A percentile compares a stretch with the other conserved stretches of the same genome.
Evolutionary conservation across 73 alveolate species (phyloP).

Genomic region (Tetrahymena borealis): DNA sequence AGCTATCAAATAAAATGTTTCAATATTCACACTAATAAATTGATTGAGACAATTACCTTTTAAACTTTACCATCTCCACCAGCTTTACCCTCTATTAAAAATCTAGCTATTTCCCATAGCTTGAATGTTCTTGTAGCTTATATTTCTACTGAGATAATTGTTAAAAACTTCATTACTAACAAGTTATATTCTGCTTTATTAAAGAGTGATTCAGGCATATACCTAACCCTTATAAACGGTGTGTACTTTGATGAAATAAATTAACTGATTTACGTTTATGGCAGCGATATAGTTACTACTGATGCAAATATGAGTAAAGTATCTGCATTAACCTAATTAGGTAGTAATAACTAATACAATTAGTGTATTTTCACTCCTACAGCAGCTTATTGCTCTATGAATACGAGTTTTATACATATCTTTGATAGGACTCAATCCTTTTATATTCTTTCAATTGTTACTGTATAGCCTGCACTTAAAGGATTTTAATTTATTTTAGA

Average conservation of each 20-base stretch:
- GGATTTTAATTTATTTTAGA: background rate
- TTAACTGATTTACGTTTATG: background rate
- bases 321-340: background rate
- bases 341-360: background rate
- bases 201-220: background rate
- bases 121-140: background rate
- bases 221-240: background rate
- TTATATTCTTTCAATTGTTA: background rate
- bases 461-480: background rate
- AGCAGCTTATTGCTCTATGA: background rate
- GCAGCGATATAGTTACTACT: background rate
- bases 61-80: background rate
- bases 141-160: background rate
- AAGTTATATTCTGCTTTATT: background rate
- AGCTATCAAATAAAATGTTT: background rate
- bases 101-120: background rate
- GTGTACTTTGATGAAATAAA: background rate
- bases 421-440: background rate
- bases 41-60: background rate
- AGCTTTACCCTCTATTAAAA: background rate
- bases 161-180: background rate
- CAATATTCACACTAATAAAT: background rate
- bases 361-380: background rate
- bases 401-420: background rate
- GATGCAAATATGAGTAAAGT: background rate